Conservation (phyloP, 2,329 filamentous ascomycete species). For the Seiridium cupressi region DNA sequence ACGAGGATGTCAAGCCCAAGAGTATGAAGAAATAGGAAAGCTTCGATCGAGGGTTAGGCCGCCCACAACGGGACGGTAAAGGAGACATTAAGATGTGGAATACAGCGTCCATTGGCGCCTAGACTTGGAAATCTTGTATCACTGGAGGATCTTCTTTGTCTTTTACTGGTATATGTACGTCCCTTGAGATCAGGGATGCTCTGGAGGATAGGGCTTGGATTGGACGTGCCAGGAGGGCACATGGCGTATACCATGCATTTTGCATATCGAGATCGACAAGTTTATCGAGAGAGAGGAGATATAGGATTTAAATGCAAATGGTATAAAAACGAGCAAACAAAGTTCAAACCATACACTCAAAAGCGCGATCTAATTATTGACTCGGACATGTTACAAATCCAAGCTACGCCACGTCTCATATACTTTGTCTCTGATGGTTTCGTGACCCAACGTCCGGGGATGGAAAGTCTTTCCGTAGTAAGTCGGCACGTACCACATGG, state of each 20-base stretch:
- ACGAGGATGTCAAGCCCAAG: slow-evolving; percentile 15
- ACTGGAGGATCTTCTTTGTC: slow-evolving; percentile 14
- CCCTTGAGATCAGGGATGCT: neutral
- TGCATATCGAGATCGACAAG: too few relatives aligned
- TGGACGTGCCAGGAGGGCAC: too few relatives aligned
- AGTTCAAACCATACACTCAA: too few relatives aligned
- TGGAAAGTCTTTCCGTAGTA: slow-evolving; percentile 46
- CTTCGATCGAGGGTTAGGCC: neutral
- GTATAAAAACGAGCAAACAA: too few relatives aligned
- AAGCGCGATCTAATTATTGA: too few relatives aligned
- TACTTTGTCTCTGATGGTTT: slow-evolving; percentile 32
- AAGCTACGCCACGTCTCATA: slow-evolving; percentile 28
- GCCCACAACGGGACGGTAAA: neutral
- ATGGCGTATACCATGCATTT: too few relatives aligned
- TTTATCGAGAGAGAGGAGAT: too few relatives aligned
- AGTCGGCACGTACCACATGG: slow-evolving; percentile 46
- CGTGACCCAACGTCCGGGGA: slow-evolving; percentile 37
- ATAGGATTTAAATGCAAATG: too few relatives aligned
- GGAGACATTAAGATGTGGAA: neutral
- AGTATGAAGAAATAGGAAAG: slow-evolving; percentile 3
- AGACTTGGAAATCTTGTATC: slow-evolving; percentile 9
- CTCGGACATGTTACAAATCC: neutral
- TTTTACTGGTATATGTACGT: neutral
- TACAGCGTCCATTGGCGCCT: neutral
- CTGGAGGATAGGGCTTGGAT: too few relatives aligned